Conservation (phyloP, 306 rosid species). For the Begonia masoniana region DNA sequence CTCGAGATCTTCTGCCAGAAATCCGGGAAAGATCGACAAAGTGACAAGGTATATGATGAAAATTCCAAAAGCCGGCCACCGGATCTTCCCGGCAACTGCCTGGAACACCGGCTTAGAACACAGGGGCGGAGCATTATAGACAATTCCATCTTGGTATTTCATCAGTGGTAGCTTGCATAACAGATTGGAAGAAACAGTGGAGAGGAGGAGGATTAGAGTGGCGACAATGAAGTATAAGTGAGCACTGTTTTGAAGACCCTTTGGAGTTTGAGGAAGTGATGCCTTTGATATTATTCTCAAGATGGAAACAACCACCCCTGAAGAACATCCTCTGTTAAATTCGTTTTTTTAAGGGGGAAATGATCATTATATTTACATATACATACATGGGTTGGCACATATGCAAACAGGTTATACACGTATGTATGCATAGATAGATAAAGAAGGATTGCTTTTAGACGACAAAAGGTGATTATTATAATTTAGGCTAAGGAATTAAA, state of each 20-base stretch:
- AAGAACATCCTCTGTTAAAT: no score
- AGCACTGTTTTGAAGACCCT: conserved; percentile 74
- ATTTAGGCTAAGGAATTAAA: no score
- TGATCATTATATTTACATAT: no score
- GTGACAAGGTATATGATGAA: conserved; percentile 65
- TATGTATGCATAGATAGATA: no score
- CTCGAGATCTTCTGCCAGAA: conserved; percentile 58
- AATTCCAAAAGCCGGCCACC: conserved; percentile 55
- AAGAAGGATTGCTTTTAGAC: no score
- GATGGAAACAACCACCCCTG: conserved; percentile 68
- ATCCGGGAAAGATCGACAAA: conserved; percentile 86
- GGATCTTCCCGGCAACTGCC: conserved; percentile 42
- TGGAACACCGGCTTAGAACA: conserved; percentile 40
- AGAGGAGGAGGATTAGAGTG: conserved; percentile 48
- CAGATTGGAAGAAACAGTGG: conserved; percentile 63
- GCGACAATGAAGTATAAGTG: conserved; percentile 73
- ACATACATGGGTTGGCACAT: no score
- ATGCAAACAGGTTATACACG: no score
- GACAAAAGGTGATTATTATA: no score
- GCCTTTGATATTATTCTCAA: conserved; percentile 84
- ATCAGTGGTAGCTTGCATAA: conserved; percentile 61
- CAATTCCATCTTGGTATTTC: conserved; percentile 35
- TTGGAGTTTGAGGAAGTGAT: conserved; percentile 58
- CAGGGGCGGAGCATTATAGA: conserved; percentile 18
- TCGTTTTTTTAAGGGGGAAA: no score